Evolutionary conservation across 208 protist genomes (phyloP), one percentile per base, ranked within the genome.

Genomic region (Acanthamoeba culbertsoni): DNA sequence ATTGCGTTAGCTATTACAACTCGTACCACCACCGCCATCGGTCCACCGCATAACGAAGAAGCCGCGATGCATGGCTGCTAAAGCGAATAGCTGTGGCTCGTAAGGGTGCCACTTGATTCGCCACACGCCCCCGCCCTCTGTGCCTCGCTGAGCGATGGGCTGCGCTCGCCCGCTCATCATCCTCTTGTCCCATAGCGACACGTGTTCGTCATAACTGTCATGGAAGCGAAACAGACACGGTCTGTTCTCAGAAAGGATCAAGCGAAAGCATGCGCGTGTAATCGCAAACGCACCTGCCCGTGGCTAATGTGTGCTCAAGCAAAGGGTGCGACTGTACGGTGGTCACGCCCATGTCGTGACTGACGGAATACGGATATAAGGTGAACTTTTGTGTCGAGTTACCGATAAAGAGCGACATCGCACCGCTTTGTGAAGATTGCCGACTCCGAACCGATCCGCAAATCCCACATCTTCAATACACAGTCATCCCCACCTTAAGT

Each of bases 261-360:
- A 16, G 18, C 0, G 14, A 55, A 35, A 53, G 6, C 7, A 84
- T 55, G 45, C 14, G 7, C 18, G 12, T 35, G 37, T 84, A 8
- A 31, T 35, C 16, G 33, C 14, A 35, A 55, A 55, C 18, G 33
- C 42, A 71, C 84, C 84, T 91, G 7, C 86, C 86, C 63, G 62
- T 75, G 46, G 86, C 86, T 7, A 92, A 26, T 16, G 18, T 62
- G 86, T 77, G 63, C 33, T 92, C 86, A 26, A n/a, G 86, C 0
- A 75, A 59, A 16, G 86, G 86, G 37, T 92, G 86, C 33, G 63
- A n/a, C 75, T 68, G 59, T 7, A 77, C 62, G 18, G 86, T 92
- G 1, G 86, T 92, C n/a, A 92, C 86, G 28, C 86, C 86, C 62
- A 92, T 75, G n/a, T 92, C 86, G 63, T 92, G 62, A 18, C 86